phyloP scores from a whole-genome alignment of 768 basidiomycete species.

The Hypsizygus marmoreus region DNA sequence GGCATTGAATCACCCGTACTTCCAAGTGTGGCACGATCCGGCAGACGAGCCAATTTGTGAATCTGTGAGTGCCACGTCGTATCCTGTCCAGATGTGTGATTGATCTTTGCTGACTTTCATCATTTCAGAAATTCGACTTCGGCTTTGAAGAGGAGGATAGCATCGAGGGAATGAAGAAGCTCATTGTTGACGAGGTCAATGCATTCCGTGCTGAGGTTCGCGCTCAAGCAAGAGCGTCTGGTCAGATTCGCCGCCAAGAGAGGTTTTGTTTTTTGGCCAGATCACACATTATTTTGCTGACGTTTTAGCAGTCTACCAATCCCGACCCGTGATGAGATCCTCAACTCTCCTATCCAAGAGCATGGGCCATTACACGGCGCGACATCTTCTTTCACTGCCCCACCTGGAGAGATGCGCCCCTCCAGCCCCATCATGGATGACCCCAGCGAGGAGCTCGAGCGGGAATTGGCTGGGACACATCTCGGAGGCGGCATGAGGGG shows the following conservation, averaged over 20 bases:
- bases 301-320: slow-evolving; percentile 62
- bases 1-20: slow-evolving; percentile 92
- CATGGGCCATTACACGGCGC: slow-evolving; percentile 60
- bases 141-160: slow-evolving; percentile 95
- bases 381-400: slow-evolving; percentile 67
- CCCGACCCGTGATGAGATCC: slow-evolving; percentile 79
- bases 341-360: slow-evolving; percentile 75
- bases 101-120: neutral
- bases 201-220: slow-evolving; percentile 89
- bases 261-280: slow-evolving; percentile 45
- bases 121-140: slow-evolving; percentile 89
- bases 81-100: neutral
- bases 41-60: slow-evolving; percentile 90
- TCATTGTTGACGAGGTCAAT: slow-evolving; percentile 93
- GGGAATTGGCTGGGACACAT: slow-evolving; percentile 79
- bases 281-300: slow-evolving; percentile 3
- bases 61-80: slow-evolving; percentile 44
- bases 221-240: slow-evolving; percentile 71
- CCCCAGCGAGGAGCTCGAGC: slow-evolving; percentile 83
- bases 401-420: slow-evolving; percentile 42
- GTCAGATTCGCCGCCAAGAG: slow-evolving; percentile 76
- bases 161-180: slow-evolving; percentile 94
- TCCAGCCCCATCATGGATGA: slow-evolving; percentile 81
- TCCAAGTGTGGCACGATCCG: slow-evolving; percentile 97
- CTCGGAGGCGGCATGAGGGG: slow-evolving; percentile 35